A percentile compares a stretch with the other conserved stretches of the same genome.
Evolutionary conservation across 1,284 basidiomycete species (phyloP).

Genomic region (Pyrrhoderma lamaoense): DNA sequence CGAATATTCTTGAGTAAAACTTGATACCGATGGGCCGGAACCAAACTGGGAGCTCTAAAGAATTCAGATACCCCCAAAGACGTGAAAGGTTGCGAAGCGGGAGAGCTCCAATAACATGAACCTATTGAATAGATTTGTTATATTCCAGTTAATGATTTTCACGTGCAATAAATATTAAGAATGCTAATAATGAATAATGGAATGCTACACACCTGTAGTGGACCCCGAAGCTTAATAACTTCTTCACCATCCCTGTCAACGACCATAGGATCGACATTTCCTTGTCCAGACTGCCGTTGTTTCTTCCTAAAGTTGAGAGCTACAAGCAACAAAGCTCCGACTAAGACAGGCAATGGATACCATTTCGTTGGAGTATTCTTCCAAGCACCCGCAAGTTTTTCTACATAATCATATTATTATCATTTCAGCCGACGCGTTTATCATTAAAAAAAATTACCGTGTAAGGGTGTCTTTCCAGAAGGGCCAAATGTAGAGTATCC

Average conservation of each 20-base stretch:
- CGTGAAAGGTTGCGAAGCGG: conserved; percentile 92
- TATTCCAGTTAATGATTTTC: background rate
- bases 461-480: conserved; percentile 8
- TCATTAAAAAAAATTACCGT: conserved; percentile 6
- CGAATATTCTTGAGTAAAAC: conserved; percentile 82
- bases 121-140: conserved; percentile 39
- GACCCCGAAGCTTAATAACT: conserved; percentile 75
- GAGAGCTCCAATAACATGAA: conserved; percentile 92
- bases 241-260: conserved; percentile 70
- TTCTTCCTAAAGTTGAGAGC: conserved; percentile 75
- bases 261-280: conserved; percentile 47
- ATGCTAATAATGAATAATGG: background rate
- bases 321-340: conserved; percentile 83
- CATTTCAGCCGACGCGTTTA: background rate
- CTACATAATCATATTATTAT: conserved; percentile 23
- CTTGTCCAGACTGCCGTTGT: conserved; percentile 30
- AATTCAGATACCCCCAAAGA: conserved; percentile 94
- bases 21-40: conserved; percentile 84
- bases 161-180: background rate
- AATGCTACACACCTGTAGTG: conserved; percentile 80
- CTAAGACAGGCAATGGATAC: conserved; percentile 91
- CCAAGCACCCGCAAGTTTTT: conserved; percentile 65
- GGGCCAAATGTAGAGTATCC: background rate
- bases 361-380: conserved; percentile 85
- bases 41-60: conserved; percentile 90